A percentile compares a stretch with the other conserved stretches of the same genome.
Evolutionary conservation across 768 basidiomycete species (phyloP).

Genomic region (Suillus plorans): DNA sequence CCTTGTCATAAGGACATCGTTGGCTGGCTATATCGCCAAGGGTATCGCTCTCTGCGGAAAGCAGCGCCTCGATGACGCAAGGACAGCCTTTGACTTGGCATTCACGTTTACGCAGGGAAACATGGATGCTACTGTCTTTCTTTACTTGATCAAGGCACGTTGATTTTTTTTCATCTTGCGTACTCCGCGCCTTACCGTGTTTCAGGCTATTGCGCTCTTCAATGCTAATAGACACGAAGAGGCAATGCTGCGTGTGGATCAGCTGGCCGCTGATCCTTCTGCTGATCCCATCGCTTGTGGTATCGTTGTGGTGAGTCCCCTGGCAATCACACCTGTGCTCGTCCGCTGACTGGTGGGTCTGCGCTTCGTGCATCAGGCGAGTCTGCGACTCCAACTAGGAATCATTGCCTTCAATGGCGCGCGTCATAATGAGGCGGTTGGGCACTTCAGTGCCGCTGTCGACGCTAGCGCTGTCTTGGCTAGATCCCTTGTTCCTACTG

Average conservation of each 20-base stretch:
- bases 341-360: neutral
- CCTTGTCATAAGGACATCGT: neutral
- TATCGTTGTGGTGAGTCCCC: neutral
- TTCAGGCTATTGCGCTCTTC: neutral
- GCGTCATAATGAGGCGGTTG: neutral
- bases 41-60: neutral
- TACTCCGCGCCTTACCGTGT: neutral
- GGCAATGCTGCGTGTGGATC: neutral
- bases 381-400: neutral
- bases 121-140: neutral
- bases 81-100: neutral
- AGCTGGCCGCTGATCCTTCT: neutral
- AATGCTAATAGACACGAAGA: neutral
- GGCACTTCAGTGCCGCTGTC: neutral
- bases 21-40: neutral
- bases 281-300: neutral
- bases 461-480: neutral
- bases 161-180: neutral
- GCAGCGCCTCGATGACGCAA: neutral
- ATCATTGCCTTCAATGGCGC: neutral
- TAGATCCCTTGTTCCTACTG: neutral
- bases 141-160: neutral
- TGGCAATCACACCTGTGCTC: neutral
- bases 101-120: neutral
- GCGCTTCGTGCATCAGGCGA: neutral